These are phyloP conservation scores for Cutaneotrichosporon curvatum DNA, from an alignment of 1,284 basidiomycete genomes.

Conservation along the genomic window DNA sequence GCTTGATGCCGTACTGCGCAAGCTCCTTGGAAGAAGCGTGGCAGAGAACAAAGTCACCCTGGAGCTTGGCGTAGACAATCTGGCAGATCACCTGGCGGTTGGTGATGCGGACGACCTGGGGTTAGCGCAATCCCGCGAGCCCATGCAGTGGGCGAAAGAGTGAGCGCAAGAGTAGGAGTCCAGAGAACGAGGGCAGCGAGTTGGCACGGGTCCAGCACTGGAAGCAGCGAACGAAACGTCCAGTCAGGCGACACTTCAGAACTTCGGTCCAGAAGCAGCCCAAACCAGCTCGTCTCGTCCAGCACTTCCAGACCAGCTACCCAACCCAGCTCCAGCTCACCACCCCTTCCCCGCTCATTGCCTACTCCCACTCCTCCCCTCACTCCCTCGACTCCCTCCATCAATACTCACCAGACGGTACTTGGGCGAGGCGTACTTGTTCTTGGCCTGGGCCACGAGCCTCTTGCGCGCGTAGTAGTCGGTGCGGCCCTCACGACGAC, in stretches of 20 bases:
- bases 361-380: too few relatives aligned
- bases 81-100: conserved; percentile 89
- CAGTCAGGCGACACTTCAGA: too few relatives aligned
- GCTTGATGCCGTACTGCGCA: conserved; percentile 92
- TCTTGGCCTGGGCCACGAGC: conserved; percentile 76
- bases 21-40: conserved; percentile 87
- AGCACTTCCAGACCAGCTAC: too few relatives aligned
- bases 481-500: conserved; percentile 94
- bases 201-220: too few relatives aligned
- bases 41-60: conserved; percentile 90
- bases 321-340: not conserved
- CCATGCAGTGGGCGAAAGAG: too few relatives aligned
- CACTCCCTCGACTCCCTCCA: not conserved
- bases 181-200: too few relatives aligned
- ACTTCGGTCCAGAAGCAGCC: too few relatives aligned
- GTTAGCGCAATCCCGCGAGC: not conserved
- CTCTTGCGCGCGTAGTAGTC: conserved; percentile 77
- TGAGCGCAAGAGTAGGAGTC: too few relatives aligned
- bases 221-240: too few relatives aligned
- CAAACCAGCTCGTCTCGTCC: too few relatives aligned
- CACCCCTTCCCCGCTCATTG: not conserved
- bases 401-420: conserved; percentile 72
- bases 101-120: conserved; percentile 83
- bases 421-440: conserved; percentile 99
- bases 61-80: conserved; percentile 93